Evolutionary conservation across 2,329 filamentous ascomycete species (phyloP).

Genomic region (Monosporascus cannonballus): DNA sequence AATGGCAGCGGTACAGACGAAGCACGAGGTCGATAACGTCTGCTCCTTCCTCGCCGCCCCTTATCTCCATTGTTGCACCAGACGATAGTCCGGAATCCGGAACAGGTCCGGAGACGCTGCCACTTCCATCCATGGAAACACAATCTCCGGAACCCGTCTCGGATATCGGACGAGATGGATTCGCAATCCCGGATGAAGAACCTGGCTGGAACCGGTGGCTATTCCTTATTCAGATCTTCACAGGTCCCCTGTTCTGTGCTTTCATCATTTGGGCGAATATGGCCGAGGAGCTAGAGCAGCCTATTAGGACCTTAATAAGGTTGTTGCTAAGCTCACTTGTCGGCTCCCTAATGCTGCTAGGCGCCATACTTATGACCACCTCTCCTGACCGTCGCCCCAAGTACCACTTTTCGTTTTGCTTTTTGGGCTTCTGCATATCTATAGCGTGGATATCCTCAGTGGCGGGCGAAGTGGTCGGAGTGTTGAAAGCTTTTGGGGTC

Average conservation of each 20-base stretch:
- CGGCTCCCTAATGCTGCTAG: constrained; percentile 61
- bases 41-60: constrained; percentile 24
- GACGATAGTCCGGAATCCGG: constrained; percentile 2
- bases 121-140: constrained; percentile 10
- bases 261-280: constrained; percentile 69
- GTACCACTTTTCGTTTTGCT: constrained; percentile 74
- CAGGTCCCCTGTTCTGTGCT: constrained; percentile 77
- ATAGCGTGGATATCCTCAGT: constrained; percentile 97
- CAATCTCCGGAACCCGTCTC: constrained; percentile 16
- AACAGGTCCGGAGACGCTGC: constrained; percentile 4
- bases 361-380: constrained; percentile 62
- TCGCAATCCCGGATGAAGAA: constrained; percentile 28
- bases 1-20: constrained; percentile 55
- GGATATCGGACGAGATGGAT: constrained; percentile 19
- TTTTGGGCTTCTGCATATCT: constrained; percentile 83
- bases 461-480: constrained; percentile 89
- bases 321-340: constrained; percentile 61
- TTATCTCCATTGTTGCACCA: constrained; percentile 19
- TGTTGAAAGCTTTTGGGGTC: constrained; percentile 87
- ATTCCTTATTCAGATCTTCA: constrained; percentile 76
- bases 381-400: constrained; percentile 59
- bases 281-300: constrained; percentile 49
- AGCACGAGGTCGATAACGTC: constrained; percentile 32
- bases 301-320: constrained; percentile 45
- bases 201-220: constrained; percentile 89